Conservation (phyloP, 768 basidiomycete species). For the Mycena crocata region DNA sequence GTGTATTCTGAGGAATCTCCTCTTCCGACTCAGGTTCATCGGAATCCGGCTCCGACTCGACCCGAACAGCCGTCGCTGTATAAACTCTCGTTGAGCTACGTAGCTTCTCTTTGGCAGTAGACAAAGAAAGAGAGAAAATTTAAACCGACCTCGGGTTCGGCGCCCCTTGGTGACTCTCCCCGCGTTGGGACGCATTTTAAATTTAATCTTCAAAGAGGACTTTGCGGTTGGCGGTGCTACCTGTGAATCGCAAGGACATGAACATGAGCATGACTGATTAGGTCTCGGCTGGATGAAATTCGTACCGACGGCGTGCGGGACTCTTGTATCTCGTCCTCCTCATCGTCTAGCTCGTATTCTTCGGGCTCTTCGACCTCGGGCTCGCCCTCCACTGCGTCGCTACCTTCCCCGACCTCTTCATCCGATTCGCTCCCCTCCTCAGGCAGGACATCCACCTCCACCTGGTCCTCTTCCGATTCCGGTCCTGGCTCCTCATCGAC, state of each 20-base stretch:
- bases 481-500: constrained; percentile 25
- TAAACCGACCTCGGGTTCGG: too few species aligned
- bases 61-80: too few species aligned
- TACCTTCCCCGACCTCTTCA: too few species aligned
- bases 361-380: constrained; percentile 29
- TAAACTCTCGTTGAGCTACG: too few species aligned
- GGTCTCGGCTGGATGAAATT: too few species aligned
- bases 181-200: constrained; percentile 25
- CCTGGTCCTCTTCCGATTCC: constrained; percentile 25
- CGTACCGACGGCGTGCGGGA: constrained; percentile 31
- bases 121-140: too few species aligned
- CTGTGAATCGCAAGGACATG: background rate
- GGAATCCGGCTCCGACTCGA: too few species aligned
- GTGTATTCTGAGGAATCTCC: too few species aligned
- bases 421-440: constrained; percentile 28
- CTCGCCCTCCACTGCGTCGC: constrained; percentile 24
- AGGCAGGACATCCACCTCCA: constrained; percentile 31
- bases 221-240: constrained; percentile 1
- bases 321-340: constrained; percentile 32
- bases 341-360: constrained; percentile 35
- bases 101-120: too few species aligned
- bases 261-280: too few species aligned
- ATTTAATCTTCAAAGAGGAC: constrained; percentile 30
- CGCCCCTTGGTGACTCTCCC: too few species aligned
- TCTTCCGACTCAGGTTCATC: too few species aligned